These are phyloP conservation scores for Sarocladiaceae sp. DNA, from an alignment of 2,329 filamentous ascomycete species.

Conservation along the genomic window DNA sequence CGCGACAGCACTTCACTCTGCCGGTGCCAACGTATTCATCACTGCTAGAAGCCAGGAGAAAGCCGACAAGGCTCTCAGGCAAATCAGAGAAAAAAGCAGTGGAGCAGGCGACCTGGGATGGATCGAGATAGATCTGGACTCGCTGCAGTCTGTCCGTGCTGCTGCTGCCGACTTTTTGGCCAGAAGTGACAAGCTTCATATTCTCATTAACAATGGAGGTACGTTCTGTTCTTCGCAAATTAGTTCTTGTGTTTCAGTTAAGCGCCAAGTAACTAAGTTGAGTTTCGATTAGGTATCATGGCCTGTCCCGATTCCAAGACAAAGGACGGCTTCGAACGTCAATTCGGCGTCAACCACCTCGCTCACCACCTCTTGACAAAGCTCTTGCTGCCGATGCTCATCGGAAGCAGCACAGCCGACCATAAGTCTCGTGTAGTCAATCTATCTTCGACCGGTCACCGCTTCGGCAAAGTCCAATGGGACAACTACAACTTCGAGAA, in stretches of 20 bases:
- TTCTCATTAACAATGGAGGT: background rate
- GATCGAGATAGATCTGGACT: background rate
- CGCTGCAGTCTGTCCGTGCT: background rate
- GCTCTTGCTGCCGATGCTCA: slow-evolving; percentile 37
- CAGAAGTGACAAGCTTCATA: background rate
- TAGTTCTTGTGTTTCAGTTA: too few species aligned
- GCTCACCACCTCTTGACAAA: slow-evolving; percentile 43
- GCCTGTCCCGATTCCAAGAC: slow-evolving; percentile 28
- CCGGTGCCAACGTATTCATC: slow-evolving; percentile 17
- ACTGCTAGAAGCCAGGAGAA: slow-evolving; percentile 6
- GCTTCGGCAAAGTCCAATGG: slow-evolving; percentile 13
- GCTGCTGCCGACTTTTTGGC: background rate
- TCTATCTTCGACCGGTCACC: background rate
- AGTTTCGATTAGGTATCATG: slow-evolving; percentile 40
- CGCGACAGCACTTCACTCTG: slow-evolving; percentile 32
- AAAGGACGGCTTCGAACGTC: slow-evolving; percentile 37
- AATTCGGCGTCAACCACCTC: slow-evolving; percentile 41
- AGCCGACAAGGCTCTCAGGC: background rate
- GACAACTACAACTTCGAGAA: slow-evolving; percentile 20
- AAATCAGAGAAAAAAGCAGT: too few species aligned
- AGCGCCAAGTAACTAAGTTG: too few species aligned
- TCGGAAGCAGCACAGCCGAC: slow-evolving; percentile 21
- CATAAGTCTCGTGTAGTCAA: background rate
- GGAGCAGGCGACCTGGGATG: background rate
- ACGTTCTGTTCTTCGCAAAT: too few species aligned